Percentiles rank a stretch among this genome's conserved stretches.
phyloP scores from a whole-genome alignment of 148 eudicot species.

The Heliosperma pusillum region DNA sequence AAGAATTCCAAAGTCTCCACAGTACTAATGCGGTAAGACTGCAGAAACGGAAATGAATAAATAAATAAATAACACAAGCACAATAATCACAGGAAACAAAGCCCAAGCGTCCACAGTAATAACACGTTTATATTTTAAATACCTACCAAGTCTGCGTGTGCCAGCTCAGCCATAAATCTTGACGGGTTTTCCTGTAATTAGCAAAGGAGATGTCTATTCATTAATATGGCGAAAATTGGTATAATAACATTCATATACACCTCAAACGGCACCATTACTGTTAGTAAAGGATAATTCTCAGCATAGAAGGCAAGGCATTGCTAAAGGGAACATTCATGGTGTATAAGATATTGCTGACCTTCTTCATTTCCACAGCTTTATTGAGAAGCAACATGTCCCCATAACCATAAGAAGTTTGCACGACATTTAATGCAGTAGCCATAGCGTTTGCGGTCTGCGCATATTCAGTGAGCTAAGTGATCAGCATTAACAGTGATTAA shows the following conservation, averaged over 20 bases:
- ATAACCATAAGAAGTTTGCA: slow-evolving; percentile 64
- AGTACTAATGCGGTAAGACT: slow-evolving; percentile 60
- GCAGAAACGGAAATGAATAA: slow-evolving; percentile 19
- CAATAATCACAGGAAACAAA: not conserved
- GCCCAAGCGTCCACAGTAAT: not conserved
- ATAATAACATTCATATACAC: not conserved
- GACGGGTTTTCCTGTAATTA: slow-evolving; percentile 73
- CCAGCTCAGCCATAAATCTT: slow-evolving; percentile 79
- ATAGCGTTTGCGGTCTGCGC: slow-evolving; percentile 65
- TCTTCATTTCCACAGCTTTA: slow-evolving; percentile 61
- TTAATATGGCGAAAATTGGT: not conserved
- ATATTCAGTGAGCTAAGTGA: slow-evolving; percentile 15
- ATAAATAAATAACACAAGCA: slow-evolving; percentile 8
- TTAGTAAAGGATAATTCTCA: not conserved
- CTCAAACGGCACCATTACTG: not conserved
- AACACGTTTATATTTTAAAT: not conserved
- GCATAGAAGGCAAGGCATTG: not conserved
- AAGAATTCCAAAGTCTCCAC: slow-evolving; percentile 67
- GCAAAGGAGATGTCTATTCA: slow-evolving; percentile 7
- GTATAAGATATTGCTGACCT: slow-evolving; percentile 34
- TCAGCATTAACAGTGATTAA: not conserved
- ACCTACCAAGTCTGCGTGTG: slow-evolving; percentile 58
- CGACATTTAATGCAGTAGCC: slow-evolving; percentile 63
- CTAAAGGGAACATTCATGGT: not conserved
- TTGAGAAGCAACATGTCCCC: slow-evolving; percentile 69